Percentiles rank a stretch among this genome's conserved stretches.
Evolutionary conservation across 148 eudicot genomes (phyloP).

Genomic region (Polygonum maritimum): DNA sequence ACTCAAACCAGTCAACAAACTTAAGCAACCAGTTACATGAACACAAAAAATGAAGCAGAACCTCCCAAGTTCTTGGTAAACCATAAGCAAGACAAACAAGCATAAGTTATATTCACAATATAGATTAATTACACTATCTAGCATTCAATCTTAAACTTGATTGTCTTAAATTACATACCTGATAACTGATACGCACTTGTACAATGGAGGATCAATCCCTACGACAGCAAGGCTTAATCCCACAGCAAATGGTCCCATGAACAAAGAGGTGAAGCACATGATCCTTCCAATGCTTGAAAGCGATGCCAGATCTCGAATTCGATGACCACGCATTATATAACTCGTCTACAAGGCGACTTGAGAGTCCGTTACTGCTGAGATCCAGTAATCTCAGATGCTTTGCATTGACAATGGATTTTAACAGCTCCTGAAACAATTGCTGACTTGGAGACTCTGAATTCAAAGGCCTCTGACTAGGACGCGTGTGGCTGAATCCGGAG

Average conservation of each 20-base stretch:
- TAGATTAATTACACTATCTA: neutral
- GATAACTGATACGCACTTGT: neutral
- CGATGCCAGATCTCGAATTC: conserved; percentile 28
- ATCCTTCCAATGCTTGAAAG: conserved; percentile 40
- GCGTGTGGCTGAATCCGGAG: conserved; percentile 22
- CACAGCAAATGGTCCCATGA: conserved; percentile 51
- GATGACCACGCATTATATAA: conserved; percentile 58
- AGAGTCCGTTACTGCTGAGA: conserved; percentile 67
- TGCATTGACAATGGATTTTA: conserved; percentile 41
- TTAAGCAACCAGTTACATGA: neutral
- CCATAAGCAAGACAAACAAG: neutral
- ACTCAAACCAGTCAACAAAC: neutral
- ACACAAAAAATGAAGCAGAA: neutral
- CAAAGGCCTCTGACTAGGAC: conserved; percentile 22
- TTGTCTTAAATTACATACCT: neutral
- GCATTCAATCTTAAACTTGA: neutral
- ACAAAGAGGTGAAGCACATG: conserved; percentile 47
- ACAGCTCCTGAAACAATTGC: conserved; percentile 32
- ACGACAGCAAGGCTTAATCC: conserved; percentile 65
- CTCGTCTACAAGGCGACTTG: conserved; percentile 30
- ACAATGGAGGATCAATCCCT: conserved; percentile 31
- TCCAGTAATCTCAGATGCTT: conserved; percentile 54
- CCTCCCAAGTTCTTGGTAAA: neutral
- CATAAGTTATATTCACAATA: neutral
- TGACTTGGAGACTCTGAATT: conserved; percentile 12